These are phyloP conservation scores for Colletotrichum liaoningense DNA, from an alignment of 2,329 filamentous ascomycete genomes.

Conservation along the genomic window DNA sequence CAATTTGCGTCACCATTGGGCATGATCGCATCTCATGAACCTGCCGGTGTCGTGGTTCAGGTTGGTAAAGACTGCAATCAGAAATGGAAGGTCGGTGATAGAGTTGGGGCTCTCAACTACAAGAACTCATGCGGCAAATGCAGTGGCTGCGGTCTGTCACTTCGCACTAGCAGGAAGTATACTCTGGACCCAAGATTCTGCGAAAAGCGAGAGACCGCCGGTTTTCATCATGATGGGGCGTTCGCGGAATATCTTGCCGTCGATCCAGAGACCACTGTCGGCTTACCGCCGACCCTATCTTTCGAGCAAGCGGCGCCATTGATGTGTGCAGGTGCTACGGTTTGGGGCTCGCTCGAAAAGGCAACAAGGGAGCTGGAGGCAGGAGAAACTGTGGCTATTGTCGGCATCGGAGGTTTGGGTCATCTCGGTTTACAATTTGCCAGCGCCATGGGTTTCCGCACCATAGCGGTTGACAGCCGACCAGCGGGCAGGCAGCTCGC, in stretches of 20 bases:
- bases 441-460: slow-evolving; percentile 48
- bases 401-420: slow-evolving; percentile 50
- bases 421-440: slow-evolving; percentile 50
- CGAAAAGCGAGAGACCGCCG: slow-evolving; percentile 45
- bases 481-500: slow-evolving; percentile 44
- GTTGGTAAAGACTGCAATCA: slow-evolving; percentile 41
- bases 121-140: slow-evolving; percentile 45
- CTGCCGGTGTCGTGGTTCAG: slow-evolving; percentile 45
- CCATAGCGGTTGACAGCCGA: slow-evolving; percentile 49
- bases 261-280: slow-evolving; percentile 44
- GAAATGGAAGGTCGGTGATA: slow-evolving; percentile 45
- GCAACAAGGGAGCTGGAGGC: slow-evolving; percentile 40
- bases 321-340: slow-evolving; percentile 50
- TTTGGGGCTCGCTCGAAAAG: slow-evolving; percentile 47
- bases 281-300: slow-evolving; percentile 41
- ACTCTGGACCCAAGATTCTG: slow-evolving; percentile 46
- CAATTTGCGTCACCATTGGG: slow-evolving; percentile 44
- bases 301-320: slow-evolving; percentile 50
- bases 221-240: slow-evolving; percentile 48
- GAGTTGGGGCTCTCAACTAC: slow-evolving; percentile 50
- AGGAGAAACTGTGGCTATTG: slow-evolving; percentile 44
- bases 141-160: slow-evolving; percentile 41
- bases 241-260: slow-evolving; percentile 49
- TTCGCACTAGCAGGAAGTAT: slow-evolving; percentile 17
- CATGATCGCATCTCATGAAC: slow-evolving; percentile 50